phyloP scores from a whole-genome alignment of 306 rosid genomes.

The Glycine soja region DNA sequence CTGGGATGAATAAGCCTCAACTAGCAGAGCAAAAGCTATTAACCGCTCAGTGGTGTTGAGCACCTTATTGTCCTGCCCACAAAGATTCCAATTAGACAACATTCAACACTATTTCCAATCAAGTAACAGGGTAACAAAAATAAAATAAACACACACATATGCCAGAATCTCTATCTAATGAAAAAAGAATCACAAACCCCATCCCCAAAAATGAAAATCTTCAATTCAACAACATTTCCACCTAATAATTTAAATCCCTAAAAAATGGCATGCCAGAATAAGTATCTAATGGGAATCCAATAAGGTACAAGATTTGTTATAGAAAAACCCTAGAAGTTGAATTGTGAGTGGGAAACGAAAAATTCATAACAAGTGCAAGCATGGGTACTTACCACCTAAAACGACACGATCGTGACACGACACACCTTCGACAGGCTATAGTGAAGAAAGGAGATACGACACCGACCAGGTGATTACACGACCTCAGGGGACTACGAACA shows the following conservation, averaged over 20 bases:
- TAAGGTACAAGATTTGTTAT: background rate
- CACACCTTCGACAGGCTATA: too few relatives aligned
- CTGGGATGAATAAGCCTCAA: conserved; percentile 81
- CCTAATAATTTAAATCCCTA: too few relatives aligned
- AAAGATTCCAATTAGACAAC: conserved; percentile 34
- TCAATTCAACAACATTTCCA: background rate
- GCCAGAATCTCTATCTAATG: background rate
- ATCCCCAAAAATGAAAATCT: background rate
- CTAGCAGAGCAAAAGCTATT: conserved; percentile 73
- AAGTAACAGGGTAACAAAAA: background rate
- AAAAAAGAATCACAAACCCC: background rate
- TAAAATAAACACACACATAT: too few relatives aligned
- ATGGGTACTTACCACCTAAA: too few relatives aligned
- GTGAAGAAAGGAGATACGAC: too few relatives aligned
- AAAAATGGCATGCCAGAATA: background rate
- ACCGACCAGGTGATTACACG: too few relatives aligned
- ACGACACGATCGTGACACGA: too few relatives aligned
- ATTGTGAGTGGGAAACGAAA: conserved; percentile 13
- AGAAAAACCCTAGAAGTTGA: conserved; percentile 5
- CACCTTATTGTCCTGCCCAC: conserved; percentile 50
- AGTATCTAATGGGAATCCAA: background rate
- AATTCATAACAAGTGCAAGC: too few relatives aligned
- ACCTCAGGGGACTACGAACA: too few relatives aligned
- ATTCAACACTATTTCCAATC: conserved; percentile 9
- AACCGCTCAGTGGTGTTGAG: conserved; percentile 62